These are phyloP conservation scores for Arabis alpina DNA, from an alignment of 345 rosid species.

Conservation along the genomic window DNA sequence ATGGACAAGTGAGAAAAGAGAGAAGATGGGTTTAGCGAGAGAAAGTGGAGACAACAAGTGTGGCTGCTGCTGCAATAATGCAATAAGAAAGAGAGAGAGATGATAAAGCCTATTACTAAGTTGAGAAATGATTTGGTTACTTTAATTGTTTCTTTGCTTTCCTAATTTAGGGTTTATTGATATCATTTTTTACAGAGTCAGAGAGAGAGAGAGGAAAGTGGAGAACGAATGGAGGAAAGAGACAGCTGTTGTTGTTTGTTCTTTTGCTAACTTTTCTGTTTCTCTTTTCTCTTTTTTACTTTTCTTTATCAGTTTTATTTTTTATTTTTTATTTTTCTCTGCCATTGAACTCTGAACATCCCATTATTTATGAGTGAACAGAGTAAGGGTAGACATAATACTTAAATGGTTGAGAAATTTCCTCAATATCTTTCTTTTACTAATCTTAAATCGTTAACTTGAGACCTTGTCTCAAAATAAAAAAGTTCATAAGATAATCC, in stretches of 20 bases:
- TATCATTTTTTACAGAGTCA: constrained; percentile 25
- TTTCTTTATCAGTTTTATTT: background rate
- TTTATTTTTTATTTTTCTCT: background rate
- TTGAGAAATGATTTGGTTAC: constrained; percentile 29
- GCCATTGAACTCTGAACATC: constrained; percentile 22
- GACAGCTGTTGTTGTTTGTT: constrained; percentile 43
- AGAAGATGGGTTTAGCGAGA: constrained; percentile 45
- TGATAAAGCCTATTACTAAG: constrained; percentile 26
- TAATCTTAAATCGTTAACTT: no score
- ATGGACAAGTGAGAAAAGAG: constrained; percentile 19
- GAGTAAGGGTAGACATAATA: background rate
- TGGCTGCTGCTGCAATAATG: constrained; percentile 44
- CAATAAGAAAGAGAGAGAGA: constrained; percentile 20
- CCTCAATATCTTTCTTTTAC: no score
- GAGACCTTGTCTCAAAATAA: no score
- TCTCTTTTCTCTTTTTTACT: background rate
- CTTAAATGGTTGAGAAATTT: constrained; percentile 5
- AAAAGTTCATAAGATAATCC: no score
- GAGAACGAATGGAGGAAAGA: constrained; percentile 15
- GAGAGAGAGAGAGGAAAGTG: background rate
- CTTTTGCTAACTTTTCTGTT: constrained; percentile 31
- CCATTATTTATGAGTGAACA: constrained; percentile 32
- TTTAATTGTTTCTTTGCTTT: constrained; percentile 39
- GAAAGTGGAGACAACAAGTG: constrained; percentile 36
- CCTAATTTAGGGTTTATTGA: constrained; percentile 53